Evolutionary conservation across 768 basidiomycete species (phyloP).

Genomic region (Candolleomyces eurysporus): DNA sequence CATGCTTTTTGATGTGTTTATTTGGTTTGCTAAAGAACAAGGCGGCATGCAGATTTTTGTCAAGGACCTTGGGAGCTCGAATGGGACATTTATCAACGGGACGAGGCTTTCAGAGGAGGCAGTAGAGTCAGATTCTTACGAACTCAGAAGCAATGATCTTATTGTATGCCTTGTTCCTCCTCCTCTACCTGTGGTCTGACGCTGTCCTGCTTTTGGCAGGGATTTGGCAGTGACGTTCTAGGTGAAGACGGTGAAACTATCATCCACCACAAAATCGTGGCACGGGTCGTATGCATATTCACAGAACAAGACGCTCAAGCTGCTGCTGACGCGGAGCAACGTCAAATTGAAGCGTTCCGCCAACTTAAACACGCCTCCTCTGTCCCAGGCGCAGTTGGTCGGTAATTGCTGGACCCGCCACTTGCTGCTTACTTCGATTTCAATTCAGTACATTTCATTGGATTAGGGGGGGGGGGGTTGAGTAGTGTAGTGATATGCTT

Average conservation of each 20-base stretch:
- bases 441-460: too few species aligned
- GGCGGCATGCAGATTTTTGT: too few species aligned
- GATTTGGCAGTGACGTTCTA: constrained; percentile 99
- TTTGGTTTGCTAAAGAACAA: too few species aligned
- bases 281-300: constrained; percentile 88
- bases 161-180: constrained; percentile 61
- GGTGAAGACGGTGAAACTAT: constrained; percentile 98
- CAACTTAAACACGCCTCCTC: too few species aligned
- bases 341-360: constrained; percentile 11
- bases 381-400: too few species aligned
- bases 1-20: too few species aligned
- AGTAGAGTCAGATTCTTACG: constrained; percentile 82
- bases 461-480: too few species aligned
- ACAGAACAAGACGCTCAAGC: constrained; percentile 79
- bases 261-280: constrained; percentile 97
- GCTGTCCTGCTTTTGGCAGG: constrained; percentile 43
- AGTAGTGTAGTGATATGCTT: too few species aligned
- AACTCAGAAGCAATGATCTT: constrained; percentile 92
- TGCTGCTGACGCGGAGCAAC: constrained; percentile 68
- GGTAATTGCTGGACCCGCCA: too few species aligned
- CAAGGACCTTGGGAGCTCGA: too few species aligned
- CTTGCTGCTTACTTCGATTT: too few species aligned
- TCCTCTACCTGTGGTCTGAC: not conserved
- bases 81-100: too few species aligned
- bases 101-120: constrained; percentile 35